These are phyloP conservation scores for Thamnidium elegans DNA, from an alignment of 192 early-diverging fungal species.

Conservation along the genomic window DNA sequence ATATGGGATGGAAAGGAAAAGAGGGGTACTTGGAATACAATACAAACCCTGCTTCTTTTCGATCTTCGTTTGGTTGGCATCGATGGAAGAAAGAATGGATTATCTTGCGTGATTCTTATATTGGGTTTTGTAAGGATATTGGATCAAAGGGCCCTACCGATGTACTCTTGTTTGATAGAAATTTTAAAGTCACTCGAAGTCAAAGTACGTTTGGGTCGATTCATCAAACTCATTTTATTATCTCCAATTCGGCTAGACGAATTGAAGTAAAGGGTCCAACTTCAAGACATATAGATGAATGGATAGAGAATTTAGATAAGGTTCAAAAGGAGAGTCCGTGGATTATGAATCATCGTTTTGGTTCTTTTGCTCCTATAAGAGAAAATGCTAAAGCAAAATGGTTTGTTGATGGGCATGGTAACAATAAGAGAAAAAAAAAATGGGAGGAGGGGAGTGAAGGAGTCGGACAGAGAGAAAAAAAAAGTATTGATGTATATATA, in stretches of 20 bases:
- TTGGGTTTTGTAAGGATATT: constrained; percentile 50
- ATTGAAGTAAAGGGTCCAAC: constrained; percentile 70
- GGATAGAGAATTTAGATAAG: constrained; percentile 57
- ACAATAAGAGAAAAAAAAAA: constrained; percentile 14
- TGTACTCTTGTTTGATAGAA: constrained; percentile 50
- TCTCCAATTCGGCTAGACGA: constrained; percentile 56
- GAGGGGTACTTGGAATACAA: constrained; percentile 71
- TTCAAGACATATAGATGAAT: constrained; percentile 65
- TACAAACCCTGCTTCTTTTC: constrained; percentile 38
- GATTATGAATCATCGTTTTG: constrained; percentile 62
- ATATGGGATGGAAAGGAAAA: constrained; percentile 85
- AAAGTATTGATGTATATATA: too few relatives aligned
- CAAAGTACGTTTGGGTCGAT: constrained; percentile 26
- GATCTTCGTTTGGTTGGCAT: constrained; percentile 8
- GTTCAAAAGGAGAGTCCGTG: constrained; percentile 62
- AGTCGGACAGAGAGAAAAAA: neutral
- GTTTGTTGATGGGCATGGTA: constrained; percentile 81
- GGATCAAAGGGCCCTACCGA: constrained; percentile 41
- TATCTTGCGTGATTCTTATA: constrained; percentile 70
- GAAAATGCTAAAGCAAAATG: constrained; percentile 64
- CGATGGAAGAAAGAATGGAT: constrained; percentile 69
- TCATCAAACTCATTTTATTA: constrained; percentile 51
- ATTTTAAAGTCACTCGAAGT: constrained; percentile 29
- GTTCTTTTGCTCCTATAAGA: constrained; percentile 77
- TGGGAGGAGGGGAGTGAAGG: too few relatives aligned